These are phyloP conservation scores for Euryodendron excelsum DNA, from an alignment of 148 eudicot species.

Conservation along the genomic window DNA sequence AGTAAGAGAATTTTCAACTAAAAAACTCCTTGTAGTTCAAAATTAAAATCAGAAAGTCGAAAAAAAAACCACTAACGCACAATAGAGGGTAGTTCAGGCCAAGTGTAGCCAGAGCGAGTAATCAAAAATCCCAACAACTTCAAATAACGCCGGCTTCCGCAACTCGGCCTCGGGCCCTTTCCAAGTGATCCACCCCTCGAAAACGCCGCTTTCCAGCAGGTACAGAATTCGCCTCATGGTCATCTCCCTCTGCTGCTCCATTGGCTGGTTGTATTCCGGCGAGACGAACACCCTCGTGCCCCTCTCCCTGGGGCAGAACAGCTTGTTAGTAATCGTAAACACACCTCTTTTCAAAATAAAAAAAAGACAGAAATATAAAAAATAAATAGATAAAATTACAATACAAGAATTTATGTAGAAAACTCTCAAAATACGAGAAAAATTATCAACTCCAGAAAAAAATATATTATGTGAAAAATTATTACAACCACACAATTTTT, in stretches of 20 bases:
- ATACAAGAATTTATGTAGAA: no score
- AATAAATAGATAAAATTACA: no score
- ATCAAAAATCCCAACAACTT: conserved; percentile 58
- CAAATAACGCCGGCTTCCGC: conserved; percentile 57
- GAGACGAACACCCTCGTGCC: conserved; percentile 51
- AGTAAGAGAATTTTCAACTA: not conserved
- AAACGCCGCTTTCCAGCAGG: conserved; percentile 54
- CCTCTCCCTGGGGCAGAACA: conserved; percentile 52
- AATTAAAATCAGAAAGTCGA: not conserved
- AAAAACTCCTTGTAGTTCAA: no score
- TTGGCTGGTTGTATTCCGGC: conserved; percentile 71
- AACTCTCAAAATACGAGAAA: no score
- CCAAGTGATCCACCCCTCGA: conserved; percentile 57
- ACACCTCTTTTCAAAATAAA: no score
- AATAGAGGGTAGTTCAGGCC: conserved; percentile 83
- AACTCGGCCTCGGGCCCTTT: conserved; percentile 51
- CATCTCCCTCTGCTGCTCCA: conserved; percentile 81
- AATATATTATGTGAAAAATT: no score
- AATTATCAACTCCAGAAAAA: no score
- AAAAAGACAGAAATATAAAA: no score
- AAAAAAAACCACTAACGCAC: conserved; percentile 28
- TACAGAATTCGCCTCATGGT: conserved; percentile 60
- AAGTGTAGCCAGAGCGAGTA: conserved; percentile 66
- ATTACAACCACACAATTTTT: no score
- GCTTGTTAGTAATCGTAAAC: no score